A percentile compares a stretch with the other conserved stretches of the same genome.
These are phyloP conservation scores for Pugionium cornutum DNA, from an alignment of 345 rosid species.

Conservation along the genomic window DNA sequence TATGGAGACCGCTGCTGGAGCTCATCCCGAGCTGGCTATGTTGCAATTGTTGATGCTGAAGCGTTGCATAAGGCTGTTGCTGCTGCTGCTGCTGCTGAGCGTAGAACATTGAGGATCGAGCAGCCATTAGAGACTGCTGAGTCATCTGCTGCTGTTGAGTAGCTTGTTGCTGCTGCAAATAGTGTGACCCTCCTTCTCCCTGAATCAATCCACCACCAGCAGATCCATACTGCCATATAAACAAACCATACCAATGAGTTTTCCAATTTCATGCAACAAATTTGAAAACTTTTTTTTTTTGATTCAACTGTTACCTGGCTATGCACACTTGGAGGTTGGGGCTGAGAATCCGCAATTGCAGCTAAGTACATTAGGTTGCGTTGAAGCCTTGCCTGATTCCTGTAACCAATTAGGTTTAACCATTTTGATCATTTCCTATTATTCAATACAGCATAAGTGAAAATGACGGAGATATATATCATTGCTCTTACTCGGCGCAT, in stretches of 20 bases:
- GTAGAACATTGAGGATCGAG: conserved; percentile 88
- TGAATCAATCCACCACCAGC: conserved; percentile 68
- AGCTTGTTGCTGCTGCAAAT: conserved; percentile 91
- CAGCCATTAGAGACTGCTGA: conserved; percentile 85
- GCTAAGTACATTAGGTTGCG: conserved; percentile 97
- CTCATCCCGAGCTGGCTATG: conserved; percentile 92
- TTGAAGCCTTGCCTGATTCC: conserved; percentile 98
- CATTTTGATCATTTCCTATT: conserved; percentile 1
- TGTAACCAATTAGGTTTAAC: conserved; percentile 36
- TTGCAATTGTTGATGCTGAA: conserved; percentile 89
- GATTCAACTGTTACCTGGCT: conserved; percentile 56
- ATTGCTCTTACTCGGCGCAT: conserved; percentile 86
- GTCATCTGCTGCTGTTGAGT: conserved; percentile 88
- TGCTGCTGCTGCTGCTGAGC: conserved; percentile 58
- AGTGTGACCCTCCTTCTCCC: conserved; percentile 71
- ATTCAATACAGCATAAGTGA: neutral
- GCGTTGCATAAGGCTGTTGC: conserved; percentile 63
- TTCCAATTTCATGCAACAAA: neutral
- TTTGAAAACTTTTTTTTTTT: neutral
- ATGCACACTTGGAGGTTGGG: conserved; percentile 81
- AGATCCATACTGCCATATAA: conserved; percentile 58
- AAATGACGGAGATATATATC: neutral
- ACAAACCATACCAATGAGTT: neutral
- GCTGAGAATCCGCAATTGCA: conserved; percentile 99
- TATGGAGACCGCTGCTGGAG: conserved; percentile 58